Base-by-base conservation (phyloP, 2,329 filamentous ascomycete genomes). In the Sarocladium oryzae region DNA sequence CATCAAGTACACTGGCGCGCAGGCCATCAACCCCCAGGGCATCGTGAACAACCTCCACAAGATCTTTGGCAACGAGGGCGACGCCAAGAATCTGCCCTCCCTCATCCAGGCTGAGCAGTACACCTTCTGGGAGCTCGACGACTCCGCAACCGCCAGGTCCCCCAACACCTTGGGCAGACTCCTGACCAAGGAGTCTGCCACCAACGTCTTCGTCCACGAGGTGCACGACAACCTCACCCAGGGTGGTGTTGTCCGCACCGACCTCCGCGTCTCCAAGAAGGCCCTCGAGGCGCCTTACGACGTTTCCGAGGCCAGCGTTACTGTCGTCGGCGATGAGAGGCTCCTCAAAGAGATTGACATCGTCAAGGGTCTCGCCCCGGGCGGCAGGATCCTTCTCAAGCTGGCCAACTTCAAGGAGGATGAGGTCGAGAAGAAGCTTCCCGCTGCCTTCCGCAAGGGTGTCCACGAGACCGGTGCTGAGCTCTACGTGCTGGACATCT, bases 51-150 rank as follows among this genome's bases (percentile, higher is more conserved):
- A 73, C 57, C 65, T 85, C 59, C 62, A 76, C 66, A 69, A 72
- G 57, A 66, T 78, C 55, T 67, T 72, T 53, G 69, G 66, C 63
- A 79, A 81, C 59, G 86, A 86, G 59, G 78, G 70, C 50, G 67
- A 71, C 46, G 63, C 68, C 21, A 69, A 70, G 52, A 61, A 66
- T 52, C 64, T 64, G 54, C 66, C 59, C 52, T 74, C 55, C n/a
- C 66, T 75, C 43, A 67, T 84, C 51, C 74, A 81, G 57, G 82
- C 84, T 18, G 79, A 88, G 66, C 88, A 97, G 69, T 97, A 93
- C 72, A 85, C 85, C 11, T 96, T 99, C 78, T 97, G 91, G 90
- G 88, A 96, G 59, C 66, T 88, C 36, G 92, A 96, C 63, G 79
- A 84, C 66, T 90, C 90, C 24, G 69, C 75, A 1, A 79, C 85